Evolutionary conservation across 1,284 basidiomycete species (phyloP).

Genomic region (Phaffia rhodozyma): DNA sequence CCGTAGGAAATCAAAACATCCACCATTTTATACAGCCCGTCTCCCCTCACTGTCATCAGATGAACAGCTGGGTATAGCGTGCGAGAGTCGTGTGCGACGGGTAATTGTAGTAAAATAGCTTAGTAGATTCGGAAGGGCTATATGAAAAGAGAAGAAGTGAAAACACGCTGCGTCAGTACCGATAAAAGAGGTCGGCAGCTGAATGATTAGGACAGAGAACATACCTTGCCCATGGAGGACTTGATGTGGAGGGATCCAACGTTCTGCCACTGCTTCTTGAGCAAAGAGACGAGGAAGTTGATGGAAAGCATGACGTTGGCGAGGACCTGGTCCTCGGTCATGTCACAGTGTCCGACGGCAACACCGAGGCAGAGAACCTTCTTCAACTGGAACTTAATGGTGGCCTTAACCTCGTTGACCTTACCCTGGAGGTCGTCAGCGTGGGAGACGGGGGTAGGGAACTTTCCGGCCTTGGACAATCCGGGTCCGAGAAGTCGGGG

Average conservation of each 20-base stretch:
- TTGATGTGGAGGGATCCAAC: constrained; percentile 98
- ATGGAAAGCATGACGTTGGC: constrained; percentile 97
- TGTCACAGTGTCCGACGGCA: constrained; percentile 93
- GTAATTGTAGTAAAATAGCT: neutral
- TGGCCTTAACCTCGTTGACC: constrained; percentile 89
- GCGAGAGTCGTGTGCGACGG: neutral
- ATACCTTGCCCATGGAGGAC: constrained; percentile 87
- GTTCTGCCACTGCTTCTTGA: constrained; percentile 99
- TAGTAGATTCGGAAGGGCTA: constrained; percentile 19
- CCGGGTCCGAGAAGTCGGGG: constrained; percentile 98
- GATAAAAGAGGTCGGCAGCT: neutral
- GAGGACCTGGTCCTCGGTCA: constrained; percentile 95
- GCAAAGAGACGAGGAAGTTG: constrained; percentile 98
- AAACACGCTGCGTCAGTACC: neutral
- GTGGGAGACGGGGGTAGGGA: constrained; percentile 94
- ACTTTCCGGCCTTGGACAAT: constrained; percentile 99
- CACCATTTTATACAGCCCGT: too few species aligned
- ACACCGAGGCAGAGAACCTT: constrained; percentile 99
- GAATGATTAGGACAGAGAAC: neutral
- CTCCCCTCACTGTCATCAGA: too few species aligned
- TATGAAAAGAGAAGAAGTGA: neutral
- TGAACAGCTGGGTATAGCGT: too few species aligned
- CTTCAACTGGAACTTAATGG: constrained; percentile 99
- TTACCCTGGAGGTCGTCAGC: constrained; percentile 85
- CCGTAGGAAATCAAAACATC: too few species aligned